Base-by-base conservation (phyloP, 495 filamentous ascomycete genomes). In the Aspergillus biplanus region DNA sequence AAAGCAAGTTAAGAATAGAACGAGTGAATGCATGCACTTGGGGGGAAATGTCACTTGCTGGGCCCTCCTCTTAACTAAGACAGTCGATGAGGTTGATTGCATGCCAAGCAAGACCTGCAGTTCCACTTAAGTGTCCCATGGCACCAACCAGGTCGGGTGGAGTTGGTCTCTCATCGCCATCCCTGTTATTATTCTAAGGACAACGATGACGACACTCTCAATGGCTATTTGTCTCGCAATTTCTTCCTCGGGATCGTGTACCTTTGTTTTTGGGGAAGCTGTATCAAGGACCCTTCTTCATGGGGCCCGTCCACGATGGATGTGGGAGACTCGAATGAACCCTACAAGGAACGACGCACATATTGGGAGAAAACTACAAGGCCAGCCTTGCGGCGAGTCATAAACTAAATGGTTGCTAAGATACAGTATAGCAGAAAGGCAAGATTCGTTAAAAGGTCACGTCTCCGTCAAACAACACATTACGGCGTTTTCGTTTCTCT, bases 401-500 rank as follows among this genome's bases (percentile, higher is more conserved):
- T 68, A 69, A 75, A 71, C 71, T 76, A 80, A 80, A 80, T 77
- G 68, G 69, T 75, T 71, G 76, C 76, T 80, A 80, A 80, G 75
- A 76, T 80, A 80, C 75, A 78, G 59, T 73, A 77, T 72, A 78
- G 72, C 66, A 73, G 66, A 70, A 80, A 72, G 72, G 69, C 72
- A 74, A 75, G 69, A 76, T 75, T 80, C 76, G 75, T 78, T 71
- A 77, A 69, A 66, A 64, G 60, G 56, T 63, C 61, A 63, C 58
- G 48, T 71, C 64, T 64, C 67, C 68, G 61, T 65, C 62, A 65
- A 46, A 65, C 57, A 48, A 63, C 65, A 65, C 65, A 65, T 70
- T 70, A 70, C 68, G 59, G 65, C 53, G 46, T 67, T 67, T 64
- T 66, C 61, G 33, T 57, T 59, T 62, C 50, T 62, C 35, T 15